Evolutionary conservation across 2,329 filamentous ascomycete genomes (phyloP).

Genomic region (Pseudocercospora cruenta): DNA sequence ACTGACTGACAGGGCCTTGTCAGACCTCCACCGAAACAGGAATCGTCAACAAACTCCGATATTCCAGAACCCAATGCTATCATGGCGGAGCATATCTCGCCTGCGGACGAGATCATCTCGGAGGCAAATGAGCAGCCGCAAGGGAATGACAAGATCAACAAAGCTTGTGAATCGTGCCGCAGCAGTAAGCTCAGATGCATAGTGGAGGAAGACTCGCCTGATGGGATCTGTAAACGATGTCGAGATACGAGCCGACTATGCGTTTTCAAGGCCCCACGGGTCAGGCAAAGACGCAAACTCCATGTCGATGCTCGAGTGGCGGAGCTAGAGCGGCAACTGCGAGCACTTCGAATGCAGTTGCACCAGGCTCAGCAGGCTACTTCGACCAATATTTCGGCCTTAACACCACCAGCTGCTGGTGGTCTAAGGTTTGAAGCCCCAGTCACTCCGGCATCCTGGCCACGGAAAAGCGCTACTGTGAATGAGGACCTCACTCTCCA

Average conservation of each 20-base stretch:
- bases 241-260: constrained; percentile 7
- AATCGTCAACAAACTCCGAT: neutral
- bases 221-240: constrained; percentile 15
- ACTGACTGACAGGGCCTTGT: neutral
- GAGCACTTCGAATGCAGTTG: constrained; percentile 10
- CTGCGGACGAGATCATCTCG: neutral
- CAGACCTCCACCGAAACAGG: neutral
- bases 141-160: constrained; percentile 3
- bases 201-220: constrained; percentile 4
- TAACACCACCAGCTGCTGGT: neutral
- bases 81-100: neutral
- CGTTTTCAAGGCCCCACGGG: constrained; percentile 13
- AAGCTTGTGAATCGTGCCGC: constrained; percentile 4
- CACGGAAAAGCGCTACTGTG: neutral
- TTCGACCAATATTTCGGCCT: neutral
- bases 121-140: neutral
- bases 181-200: constrained; percentile 15
- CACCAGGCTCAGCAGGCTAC: constrained; percentile 10
- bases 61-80: neutral
- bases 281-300: constrained; percentile 11
- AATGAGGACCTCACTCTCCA: constrained; percentile 3
- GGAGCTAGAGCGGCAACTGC: constrained; percentile 14
- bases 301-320: constrained; percentile 15
- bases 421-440: constrained; percentile 13
- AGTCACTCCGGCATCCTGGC: constrained; percentile 16